Evolutionary conservation across 441 rosid genomes (phyloP).

Genomic region (Gossypium davidsonii): DNA sequence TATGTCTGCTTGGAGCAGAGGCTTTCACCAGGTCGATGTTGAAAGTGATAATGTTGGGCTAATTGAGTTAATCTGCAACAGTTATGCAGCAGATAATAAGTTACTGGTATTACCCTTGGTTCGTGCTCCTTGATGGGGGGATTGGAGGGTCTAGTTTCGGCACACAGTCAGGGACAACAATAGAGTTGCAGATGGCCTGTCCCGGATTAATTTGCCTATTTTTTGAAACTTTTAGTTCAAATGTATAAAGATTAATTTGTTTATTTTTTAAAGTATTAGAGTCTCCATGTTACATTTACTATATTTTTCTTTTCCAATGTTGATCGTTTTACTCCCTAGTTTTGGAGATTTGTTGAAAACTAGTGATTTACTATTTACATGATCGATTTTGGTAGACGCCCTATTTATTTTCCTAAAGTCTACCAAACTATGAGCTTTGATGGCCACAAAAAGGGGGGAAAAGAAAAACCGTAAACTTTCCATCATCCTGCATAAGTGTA

Average conservation of each 20-base stretch:
- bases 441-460: background rate
- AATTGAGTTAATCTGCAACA: background rate
- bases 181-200: background rate
- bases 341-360: background rate
- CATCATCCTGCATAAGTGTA: background rate
- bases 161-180: background rate
- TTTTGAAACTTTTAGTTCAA: background rate
- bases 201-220: background rate
- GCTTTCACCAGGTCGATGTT: background rate
- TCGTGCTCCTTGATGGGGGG: background rate
- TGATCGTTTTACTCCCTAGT: background rate
- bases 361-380: too few species aligned
- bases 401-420: background rate
- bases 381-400: background rate
- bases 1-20: background rate
- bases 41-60: background rate
- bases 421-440: background rate
- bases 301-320: background rate
- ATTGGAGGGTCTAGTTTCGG: background rate
- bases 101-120: background rate
- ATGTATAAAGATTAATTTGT: background rate
- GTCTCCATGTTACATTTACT: too few species aligned
- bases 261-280: too few species aligned
- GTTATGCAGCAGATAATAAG: background rate
- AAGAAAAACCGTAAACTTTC: background rate